Percentiles rank a stretch among this genome's conserved stretches.
Conservation (phyloP, 805 yeast genomes). For the Priceomyces medius region DNA sequence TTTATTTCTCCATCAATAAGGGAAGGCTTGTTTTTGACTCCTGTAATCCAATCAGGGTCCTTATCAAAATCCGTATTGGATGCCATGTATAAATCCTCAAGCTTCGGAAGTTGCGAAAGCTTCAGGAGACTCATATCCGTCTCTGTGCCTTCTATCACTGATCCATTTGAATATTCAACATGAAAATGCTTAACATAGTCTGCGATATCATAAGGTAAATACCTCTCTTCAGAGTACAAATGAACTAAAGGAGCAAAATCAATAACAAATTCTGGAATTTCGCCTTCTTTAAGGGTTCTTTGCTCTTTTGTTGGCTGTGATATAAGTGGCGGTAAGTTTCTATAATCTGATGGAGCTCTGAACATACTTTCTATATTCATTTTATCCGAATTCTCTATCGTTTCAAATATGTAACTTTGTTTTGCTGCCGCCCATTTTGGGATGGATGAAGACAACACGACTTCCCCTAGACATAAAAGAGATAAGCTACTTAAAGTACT, state of each 20-base stretch:
- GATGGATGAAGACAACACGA: conserved; percentile 6
- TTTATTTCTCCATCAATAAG: conserved; percentile 66
- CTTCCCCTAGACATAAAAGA: background rate
- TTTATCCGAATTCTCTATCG: conserved; percentile 15
- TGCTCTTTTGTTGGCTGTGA: conserved; percentile 30
- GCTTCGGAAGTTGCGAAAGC: conserved; percentile 30
- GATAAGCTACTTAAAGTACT: background rate
- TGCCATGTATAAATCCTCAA: conserved; percentile 53
- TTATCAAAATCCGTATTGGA: conserved; percentile 66
- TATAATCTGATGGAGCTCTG: conserved; percentile 22
- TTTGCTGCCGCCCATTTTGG: conserved; percentile 18
- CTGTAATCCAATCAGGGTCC: conserved; percentile 85
- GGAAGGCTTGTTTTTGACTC: conserved; percentile 63
- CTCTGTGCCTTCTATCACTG: conserved; percentile 35
- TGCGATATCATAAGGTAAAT: conserved; percentile 77
- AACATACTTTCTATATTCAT: conserved; percentile 24
- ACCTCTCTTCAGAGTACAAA: conserved; percentile 83
- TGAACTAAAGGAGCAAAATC: conserved; percentile 78
- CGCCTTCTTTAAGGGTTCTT: conserved; percentile 47
- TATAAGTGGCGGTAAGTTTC: conserved; percentile 37
- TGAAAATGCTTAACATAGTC: conserved; percentile 68
- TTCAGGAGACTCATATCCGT: conserved; percentile 28
- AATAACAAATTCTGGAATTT: conserved; percentile 61
- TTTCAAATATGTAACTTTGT: conserved; percentile 21
- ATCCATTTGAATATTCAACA: conserved; percentile 52